Conservation (phyloP, 768 basidiomycete genomes). For the Ramaria rubella region DNA sequence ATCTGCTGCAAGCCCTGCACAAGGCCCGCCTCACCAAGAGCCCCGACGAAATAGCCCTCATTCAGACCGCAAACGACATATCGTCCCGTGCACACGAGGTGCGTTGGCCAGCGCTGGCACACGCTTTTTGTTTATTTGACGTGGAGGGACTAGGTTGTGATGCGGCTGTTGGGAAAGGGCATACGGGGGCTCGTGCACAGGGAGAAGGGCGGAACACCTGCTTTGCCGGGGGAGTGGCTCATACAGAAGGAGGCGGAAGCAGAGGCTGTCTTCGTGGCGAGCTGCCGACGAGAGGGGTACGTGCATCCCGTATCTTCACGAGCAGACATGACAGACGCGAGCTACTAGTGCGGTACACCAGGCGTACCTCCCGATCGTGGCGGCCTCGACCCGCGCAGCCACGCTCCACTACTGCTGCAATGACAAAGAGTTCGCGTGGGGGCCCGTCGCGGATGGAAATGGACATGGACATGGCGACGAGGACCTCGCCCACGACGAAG, state of each 20-base stretch:
- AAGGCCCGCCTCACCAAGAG: conserved; percentile 75
- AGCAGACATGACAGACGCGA: neutral
- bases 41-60: conserved; percentile 60
- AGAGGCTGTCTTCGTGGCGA: conserved; percentile 88
- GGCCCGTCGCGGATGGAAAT: conserved; percentile 60
- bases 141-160: conserved; percentile 45
- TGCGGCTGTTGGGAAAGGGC: conserved; percentile 79
- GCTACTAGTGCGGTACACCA: conserved; percentile 65
- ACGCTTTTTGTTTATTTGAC: neutral
- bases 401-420: conserved; percentile 96
- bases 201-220: conserved; percentile 35
- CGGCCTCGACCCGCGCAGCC: conserved; percentile 77
- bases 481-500: conserved; percentile 35
- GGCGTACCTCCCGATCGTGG: conserved; percentile 91
- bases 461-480: conserved; percentile 26
- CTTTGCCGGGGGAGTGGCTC: conserved; percentile 75
- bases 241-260: conserved; percentile 92
- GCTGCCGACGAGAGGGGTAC: conserved; percentile 82
- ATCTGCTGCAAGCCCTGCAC: conserved; percentile 76
- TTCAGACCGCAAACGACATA: conserved; percentile 77
- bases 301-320: conserved; percentile 19
- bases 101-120: neutral
- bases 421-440: conserved; percentile 81
- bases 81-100: conserved; percentile 82
- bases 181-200: conserved; percentile 49